These are phyloP conservation scores for Amanita thiersii DNA, from an alignment of 768 basidiomycete genomes.

Conservation along the genomic window DNA sequence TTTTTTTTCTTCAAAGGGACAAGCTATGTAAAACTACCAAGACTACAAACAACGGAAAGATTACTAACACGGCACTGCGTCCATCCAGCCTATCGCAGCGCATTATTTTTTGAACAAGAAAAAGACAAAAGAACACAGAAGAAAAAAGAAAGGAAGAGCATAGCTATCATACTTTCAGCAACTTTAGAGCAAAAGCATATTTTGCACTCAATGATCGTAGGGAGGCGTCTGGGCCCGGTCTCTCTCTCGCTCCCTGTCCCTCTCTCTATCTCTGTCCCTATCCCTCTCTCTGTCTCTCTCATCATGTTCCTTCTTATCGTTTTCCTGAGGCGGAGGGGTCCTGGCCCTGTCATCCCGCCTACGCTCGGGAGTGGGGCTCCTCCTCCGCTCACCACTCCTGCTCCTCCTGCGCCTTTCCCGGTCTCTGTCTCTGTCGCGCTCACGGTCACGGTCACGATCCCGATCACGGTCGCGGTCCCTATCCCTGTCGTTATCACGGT, in stretches of 20 bases:
- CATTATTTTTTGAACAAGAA: no score
- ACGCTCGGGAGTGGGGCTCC: slow-evolving; percentile 15
- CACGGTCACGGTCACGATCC: slow-evolving; percentile 20
- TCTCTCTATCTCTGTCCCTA: slow-evolving; percentile 28
- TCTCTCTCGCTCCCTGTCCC: slow-evolving; percentile 26
- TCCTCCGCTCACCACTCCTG: slow-evolving; percentile 17
- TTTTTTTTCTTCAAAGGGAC: no score
- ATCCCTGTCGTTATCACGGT: slow-evolving; percentile 15
- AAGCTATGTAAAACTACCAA: no score
- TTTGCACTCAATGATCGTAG: slow-evolving; percentile 38
- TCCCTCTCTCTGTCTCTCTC: slow-evolving; percentile 31
- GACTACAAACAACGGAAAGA: no score
- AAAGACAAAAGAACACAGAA: no score
- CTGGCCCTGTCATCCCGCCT: slow-evolving; percentile 15
- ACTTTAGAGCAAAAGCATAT: no score
- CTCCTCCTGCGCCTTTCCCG: slow-evolving; percentile 17
- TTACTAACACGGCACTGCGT: no score
- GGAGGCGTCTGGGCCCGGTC: slow-evolving; percentile 54
- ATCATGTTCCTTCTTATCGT: neutral
- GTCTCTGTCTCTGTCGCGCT: slow-evolving; percentile 11
- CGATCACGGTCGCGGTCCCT: slow-evolving; percentile 18
- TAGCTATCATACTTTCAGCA: no score
- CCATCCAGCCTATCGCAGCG: no score
- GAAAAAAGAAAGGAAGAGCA: no score
- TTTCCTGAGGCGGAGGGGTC: slow-evolving; percentile 10